A percentile compares a stretch with the other conserved stretches of the same genome.
Evolutionary conservation across 2,329 filamentous ascomycete species (phyloP).

Genomic region (Acrodontium crateriforme): DNA sequence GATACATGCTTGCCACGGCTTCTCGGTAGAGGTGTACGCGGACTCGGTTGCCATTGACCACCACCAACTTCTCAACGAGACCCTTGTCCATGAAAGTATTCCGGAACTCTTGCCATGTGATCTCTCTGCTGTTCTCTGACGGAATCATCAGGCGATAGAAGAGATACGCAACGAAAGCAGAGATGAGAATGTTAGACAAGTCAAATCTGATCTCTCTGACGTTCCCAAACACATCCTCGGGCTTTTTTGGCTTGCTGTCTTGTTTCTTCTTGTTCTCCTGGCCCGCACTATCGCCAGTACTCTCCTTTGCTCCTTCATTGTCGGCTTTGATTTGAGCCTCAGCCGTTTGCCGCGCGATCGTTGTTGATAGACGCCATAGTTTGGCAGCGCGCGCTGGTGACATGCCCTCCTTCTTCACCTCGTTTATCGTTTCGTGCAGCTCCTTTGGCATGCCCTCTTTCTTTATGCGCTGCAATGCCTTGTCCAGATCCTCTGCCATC

Average conservation of each 20-base stretch:
- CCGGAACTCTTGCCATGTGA: conserved; percentile 95
- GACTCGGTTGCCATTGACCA: conserved; percentile 65
- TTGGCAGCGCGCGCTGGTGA: conserved; percentile 51
- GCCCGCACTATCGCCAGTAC: conserved; percentile 30
- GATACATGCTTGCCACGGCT: conserved; percentile 56
- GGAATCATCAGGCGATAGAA: conserved; percentile 52
- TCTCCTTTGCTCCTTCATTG: conserved; percentile 19
- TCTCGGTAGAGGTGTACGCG: conserved; percentile 69
- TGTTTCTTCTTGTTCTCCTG: conserved; percentile 26
- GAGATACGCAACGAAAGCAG: conserved; percentile 47
- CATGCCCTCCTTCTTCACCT: conserved; percentile 36
- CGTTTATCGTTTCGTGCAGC: conserved; percentile 49
- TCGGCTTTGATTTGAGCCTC: conserved; percentile 24
- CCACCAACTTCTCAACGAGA: conserved; percentile 78
- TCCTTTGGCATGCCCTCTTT: conserved; percentile 57
- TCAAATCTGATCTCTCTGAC: conserved; percentile 40
- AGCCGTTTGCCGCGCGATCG: conserved; percentile 40
- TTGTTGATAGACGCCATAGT: conserved; percentile 42
- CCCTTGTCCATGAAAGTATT: conserved; percentile 93
- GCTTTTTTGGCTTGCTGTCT: conserved; percentile 24
- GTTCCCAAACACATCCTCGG: conserved; percentile 22
- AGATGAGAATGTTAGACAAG: conserved; percentile 41
- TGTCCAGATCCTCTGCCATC: conserved; percentile 46
- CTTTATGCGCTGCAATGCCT: conserved; percentile 49
- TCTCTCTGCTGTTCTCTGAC: conserved; percentile 57